Evolutionary conservation across 2,329 filamentous ascomycete genomes (phyloP).

Genomic region (Ophiostoma himal-ulmi): DNA sequence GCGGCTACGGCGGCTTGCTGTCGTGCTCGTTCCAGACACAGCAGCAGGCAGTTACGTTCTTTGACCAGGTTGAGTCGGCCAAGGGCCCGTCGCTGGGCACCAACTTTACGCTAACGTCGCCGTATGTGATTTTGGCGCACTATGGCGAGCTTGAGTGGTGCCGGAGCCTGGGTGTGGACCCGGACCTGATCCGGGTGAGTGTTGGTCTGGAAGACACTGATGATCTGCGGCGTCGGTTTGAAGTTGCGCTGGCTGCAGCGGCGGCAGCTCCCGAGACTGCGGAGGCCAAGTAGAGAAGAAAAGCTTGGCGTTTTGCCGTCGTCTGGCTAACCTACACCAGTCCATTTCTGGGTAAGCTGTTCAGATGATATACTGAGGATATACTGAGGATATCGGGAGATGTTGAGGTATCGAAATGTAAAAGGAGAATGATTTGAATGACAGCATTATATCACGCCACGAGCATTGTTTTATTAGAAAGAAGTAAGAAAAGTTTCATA

Average conservation of each 20-base stretch:
- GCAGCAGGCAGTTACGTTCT: slow-evolving; percentile 71
- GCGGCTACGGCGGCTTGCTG: slow-evolving; percentile 84
- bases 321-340: too few relatives aligned
- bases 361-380: too few relatives aligned
- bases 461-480: neutral
- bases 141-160: slow-evolving; percentile 92
- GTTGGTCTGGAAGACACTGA: slow-evolving; percentile 78
- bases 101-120: slow-evolving; percentile 89
- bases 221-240: slow-evolving; percentile 59
- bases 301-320: too few relatives aligned
- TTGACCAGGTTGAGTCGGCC: slow-evolving; percentile 75
- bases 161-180: slow-evolving; percentile 71
- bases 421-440: too few relatives aligned
- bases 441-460: neutral
- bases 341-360: too few relatives aligned
- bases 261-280: slow-evolving; percentile 27
- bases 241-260: slow-evolving; percentile 61
- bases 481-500: neutral
- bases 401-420: too few relatives aligned
- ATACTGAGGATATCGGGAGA: too few relatives aligned
- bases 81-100: slow-evolving; percentile 95
- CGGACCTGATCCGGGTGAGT: slow-evolving; percentile 75
- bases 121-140: slow-evolving; percentile 87
- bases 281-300: neutral
- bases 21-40: slow-evolving; percentile 72